Base-by-base conservation (phyloP, 805 yeast species). In the Grigorovia humatica region DNA sequence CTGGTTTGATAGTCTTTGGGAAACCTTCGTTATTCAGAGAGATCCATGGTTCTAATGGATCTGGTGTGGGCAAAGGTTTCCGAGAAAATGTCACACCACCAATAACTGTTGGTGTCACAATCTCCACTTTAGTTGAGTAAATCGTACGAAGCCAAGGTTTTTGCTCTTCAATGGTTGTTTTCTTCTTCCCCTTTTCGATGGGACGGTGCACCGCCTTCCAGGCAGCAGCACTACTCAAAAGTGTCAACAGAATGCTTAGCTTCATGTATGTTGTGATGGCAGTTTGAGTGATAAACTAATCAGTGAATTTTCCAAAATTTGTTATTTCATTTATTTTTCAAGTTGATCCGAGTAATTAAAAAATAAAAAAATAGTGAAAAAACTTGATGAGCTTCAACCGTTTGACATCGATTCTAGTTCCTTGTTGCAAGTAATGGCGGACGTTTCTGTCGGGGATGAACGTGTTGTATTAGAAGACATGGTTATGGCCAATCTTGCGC, bases 1-100 rank as follows among this genome's bases (percentile, higher is more conserved):
- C 76, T 2, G 96, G 96, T 43, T 70, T 74, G 48, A 88, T 79
- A 0, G 96, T 88, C 64, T 83, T 82, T 50, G 96, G 95, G 9
- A 75, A 66, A 17, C 96, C 96, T 54, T 83, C 79, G 55, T 83
- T 81, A 53, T 88, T 77, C 61, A 88, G 72, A 1, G 88, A 78
- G 43, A 88, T 72, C 96, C 96, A 88, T 9, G 88, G 88, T 53
- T 80, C 81, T 56, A 88, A 75, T 9, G 85, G 83, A 57, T 82
- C 73, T 5, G 88, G 78, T 1, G 75, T 69, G 9, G 64, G 62
- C 17, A 68, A 61, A 2, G 80, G 81, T 51, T 73, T 72, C 1
- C 68, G 75, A 43, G 70, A 68, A 51, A 76, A 75, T 1, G 83
- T 78, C 15, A 79, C 82, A 41, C 81, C 82, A 46, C 74, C 78